A percentile compares a stretch with the other conserved stretches of the same genome.
phyloP scores from a whole-genome alignment of 179 eudicot species.

The Pouteria campechiana region DNA sequence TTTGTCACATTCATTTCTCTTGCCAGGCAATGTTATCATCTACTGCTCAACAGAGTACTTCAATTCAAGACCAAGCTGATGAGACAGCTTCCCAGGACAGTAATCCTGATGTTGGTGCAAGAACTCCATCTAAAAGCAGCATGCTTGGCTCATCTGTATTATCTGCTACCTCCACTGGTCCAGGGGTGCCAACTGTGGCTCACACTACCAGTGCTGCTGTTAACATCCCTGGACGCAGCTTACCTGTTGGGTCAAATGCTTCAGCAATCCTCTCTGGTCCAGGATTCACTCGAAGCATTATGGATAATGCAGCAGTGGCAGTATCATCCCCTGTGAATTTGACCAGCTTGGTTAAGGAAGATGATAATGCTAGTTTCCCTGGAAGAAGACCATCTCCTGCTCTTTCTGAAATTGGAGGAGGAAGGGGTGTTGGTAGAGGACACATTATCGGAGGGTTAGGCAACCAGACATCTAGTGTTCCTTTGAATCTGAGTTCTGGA shows the following conservation, averaged over 20 bases:
- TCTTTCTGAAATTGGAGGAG: slow-evolving; percentile 45
- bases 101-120: slow-evolving; percentile 46
- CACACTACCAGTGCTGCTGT: slow-evolving; percentile 23
- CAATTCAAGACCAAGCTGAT: slow-evolving; percentile 54
- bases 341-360: slow-evolving; percentile 54
- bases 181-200: slow-evolving; percentile 38
- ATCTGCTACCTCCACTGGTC: too few species aligned
- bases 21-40: slow-evolving; percentile 40
- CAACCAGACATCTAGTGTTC: slow-evolving; percentile 37
- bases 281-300: slow-evolving; percentile 23
- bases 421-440: slow-evolving; percentile 52
- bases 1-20: too few species aligned
- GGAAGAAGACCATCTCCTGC: slow-evolving; percentile 65
- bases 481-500: slow-evolving; percentile 42
- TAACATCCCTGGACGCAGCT: slow-evolving; percentile 17
- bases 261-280: slow-evolving; percentile 26
- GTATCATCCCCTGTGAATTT: slow-evolving; percentile 31
- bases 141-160: slow-evolving; percentile 37
- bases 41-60: slow-evolving; percentile 35
- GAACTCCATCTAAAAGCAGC: slow-evolving; percentile 69
- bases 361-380: slow-evolving; percentile 46
- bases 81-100: slow-evolving; percentile 50
- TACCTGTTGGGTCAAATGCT: slow-evolving; percentile 23
- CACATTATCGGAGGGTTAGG: too few species aligned
- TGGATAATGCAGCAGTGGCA: slow-evolving; percentile 30